Conservation (phyloP, 108 stramenopile genomes). For the Pelagomonas calceolata region DNA sequence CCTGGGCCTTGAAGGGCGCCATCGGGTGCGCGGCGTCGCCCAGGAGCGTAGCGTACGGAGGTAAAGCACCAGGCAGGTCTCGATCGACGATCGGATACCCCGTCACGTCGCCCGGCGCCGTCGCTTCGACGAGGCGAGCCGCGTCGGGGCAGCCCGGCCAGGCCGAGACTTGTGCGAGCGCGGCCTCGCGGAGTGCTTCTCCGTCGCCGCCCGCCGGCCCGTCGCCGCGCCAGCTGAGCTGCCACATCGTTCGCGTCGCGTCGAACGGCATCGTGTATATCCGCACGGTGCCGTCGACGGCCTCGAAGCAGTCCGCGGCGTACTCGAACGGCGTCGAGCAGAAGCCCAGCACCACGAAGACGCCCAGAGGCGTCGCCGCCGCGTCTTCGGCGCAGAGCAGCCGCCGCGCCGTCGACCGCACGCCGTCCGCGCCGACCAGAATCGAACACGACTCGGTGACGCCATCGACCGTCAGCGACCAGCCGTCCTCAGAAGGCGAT, state of each 20-base stretch:
- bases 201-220: not conserved
- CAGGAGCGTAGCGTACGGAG: not conserved
- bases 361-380: not conserved
- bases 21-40: conserved; percentile 33
- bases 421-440: not conserved
- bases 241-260: not conserved
- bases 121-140: not conserved
- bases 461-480: too few species aligned
- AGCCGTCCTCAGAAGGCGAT: too few species aligned
- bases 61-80: not conserved
- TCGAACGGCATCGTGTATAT: not conserved
- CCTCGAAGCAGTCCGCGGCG: not conserved
- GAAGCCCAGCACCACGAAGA: not conserved
- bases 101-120: conserved; percentile 2
- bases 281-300: not conserved
- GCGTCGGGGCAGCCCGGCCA: not conserved
- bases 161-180: not conserved
- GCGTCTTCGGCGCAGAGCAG: not conserved
- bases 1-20: conserved; percentile 29
- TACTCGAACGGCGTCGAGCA: not conserved
- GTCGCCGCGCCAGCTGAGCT: not conserved
- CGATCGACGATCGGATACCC: conserved; percentile 12
- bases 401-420: not conserved
- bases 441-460: not conserved
- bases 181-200: not conserved